These are phyloP conservation scores for Syzygium syzygioides DNA, from an alignment of 441 rosid species.

Conservation along the genomic window DNA sequence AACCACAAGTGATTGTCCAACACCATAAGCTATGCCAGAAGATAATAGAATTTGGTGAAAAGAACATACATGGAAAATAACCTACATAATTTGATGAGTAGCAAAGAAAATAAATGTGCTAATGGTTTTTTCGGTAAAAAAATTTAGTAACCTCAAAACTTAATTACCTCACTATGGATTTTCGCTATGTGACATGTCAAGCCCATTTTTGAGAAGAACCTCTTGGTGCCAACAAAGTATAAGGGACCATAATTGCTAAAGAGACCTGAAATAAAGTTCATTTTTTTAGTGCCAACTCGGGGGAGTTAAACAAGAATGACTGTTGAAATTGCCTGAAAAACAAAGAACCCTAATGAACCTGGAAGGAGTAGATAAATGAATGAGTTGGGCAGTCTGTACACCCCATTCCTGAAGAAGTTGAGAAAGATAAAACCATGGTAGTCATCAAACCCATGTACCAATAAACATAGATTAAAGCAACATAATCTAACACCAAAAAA, in stretches of 20 bases:
- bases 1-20: not conserved
- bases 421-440: not conserved
- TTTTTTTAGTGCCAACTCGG: not conserved
- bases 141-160: not conserved
- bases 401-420: slow-evolving; percentile 40
- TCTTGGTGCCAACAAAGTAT: slow-evolving; percentile 61
- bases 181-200: slow-evolving; percentile 62
- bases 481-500: not conserved
- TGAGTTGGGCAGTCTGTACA: slow-evolving; percentile 46
- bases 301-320: not conserved
- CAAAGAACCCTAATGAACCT: slow-evolving; percentile 19
- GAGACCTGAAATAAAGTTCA: slow-evolving; percentile 34
- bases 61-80: not conserved
- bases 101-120: not conserved
- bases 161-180: slow-evolving; percentile 63
- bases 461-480: not conserved
- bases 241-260: slow-evolving; percentile 68
- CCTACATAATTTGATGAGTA: not conserved
- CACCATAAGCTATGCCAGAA: not conserved
- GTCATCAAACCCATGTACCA: slow-evolving; percentile 3
- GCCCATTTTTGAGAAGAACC: slow-evolving; percentile 62
- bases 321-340: not conserved
- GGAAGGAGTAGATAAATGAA: slow-evolving; percentile 65
- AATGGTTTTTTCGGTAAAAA: not conserved
- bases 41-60: not conserved